Conservation (phyloP, 2,329 filamentous ascomycete genomes). For the Trichocomaceae sp. region DNA sequence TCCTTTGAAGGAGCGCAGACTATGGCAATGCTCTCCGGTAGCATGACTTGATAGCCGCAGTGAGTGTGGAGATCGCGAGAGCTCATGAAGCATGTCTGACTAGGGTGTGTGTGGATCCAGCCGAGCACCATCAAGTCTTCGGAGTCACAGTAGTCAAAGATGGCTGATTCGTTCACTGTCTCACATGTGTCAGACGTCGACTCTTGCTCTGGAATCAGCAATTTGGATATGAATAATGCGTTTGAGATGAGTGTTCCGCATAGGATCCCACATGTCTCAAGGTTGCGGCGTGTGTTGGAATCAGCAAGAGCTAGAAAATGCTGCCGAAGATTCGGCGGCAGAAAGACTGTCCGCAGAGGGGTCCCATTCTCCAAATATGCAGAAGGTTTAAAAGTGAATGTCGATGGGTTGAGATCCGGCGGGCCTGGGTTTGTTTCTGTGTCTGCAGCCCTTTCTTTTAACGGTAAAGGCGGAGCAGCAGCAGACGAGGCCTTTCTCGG, state of each 20-base stretch:
- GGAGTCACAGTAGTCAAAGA: slow-evolving; percentile 83
- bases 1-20: slow-evolving; percentile 82
- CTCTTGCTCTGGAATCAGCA: slow-evolving; percentile 86
- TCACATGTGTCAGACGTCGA: slow-evolving; percentile 92
- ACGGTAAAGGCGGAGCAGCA: slow-evolving; percentile 20
- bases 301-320: slow-evolving; percentile 68
- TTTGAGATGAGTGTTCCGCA: slow-evolving; percentile 88
- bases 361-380: slow-evolving; percentile 86
- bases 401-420: slow-evolving; percentile 38
- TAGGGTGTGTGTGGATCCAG: slow-evolving; percentile 98
- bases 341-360: slow-evolving; percentile 78
- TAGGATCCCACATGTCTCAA: slow-evolving; percentile 93
- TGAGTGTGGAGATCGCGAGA: slow-evolving; percentile 90
- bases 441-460: slow-evolving; percentile 19
- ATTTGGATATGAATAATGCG: slow-evolving; percentile 79
- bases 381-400: slow-evolving; percentile 73
- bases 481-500: slow-evolving; percentile 22
- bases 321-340: slow-evolving; percentile 67
- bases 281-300: slow-evolving; percentile 69
- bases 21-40: slow-evolving; percentile 92
- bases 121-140: slow-evolving; percentile 81
- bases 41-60: slow-evolving; percentile 89
- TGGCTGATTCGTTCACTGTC: slow-evolving; percentile 73
- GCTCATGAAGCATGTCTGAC: slow-evolving; percentile 97
- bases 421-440: slow-evolving; percentile 18